These are phyloP conservation scores for Trichoderma polysporum DNA, from an alignment of 2,329 filamentous ascomycete genomes.

Conservation along the genomic window DNA sequence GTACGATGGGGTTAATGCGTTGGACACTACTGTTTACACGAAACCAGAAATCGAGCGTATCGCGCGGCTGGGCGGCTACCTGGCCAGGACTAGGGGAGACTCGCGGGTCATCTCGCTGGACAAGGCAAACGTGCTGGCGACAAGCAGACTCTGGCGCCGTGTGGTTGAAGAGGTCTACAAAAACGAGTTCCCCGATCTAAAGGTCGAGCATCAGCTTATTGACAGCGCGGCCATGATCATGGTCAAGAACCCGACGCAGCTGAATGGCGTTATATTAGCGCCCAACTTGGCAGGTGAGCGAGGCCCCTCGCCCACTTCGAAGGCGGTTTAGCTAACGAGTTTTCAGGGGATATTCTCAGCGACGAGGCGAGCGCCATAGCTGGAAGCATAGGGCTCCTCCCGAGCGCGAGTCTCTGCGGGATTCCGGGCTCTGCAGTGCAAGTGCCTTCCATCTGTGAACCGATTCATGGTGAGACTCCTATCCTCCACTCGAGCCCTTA, in stretches of 20 bases:
- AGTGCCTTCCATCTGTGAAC: slow-evolving; percentile 94
- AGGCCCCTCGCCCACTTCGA: too few species aligned
- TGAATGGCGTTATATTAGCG: slow-evolving; percentile 90
- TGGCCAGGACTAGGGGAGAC: slow-evolving; percentile 72
- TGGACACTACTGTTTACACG: slow-evolving; percentile 86
- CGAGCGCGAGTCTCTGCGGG: slow-evolving; percentile 81
- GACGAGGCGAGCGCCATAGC: slow-evolving; percentile 96
- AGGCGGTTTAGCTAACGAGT: too few species aligned
- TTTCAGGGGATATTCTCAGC: slow-evolving; percentile 94
- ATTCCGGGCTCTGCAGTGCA: slow-evolving; percentile 81
- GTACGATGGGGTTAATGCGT: slow-evolving; percentile 67
- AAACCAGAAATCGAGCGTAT: slow-evolving; percentile 85
- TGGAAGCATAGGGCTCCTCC: slow-evolving; percentile 82
- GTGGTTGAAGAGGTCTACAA: slow-evolving; percentile 81
- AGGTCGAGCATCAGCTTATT: slow-evolving; percentile 86
- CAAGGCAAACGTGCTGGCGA: slow-evolving; percentile 95
- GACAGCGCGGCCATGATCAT: slow-evolving; percentile 97
- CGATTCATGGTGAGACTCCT: slow-evolving; percentile 97
- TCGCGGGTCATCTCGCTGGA: slow-evolving; percentile 79
- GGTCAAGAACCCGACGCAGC: slow-evolving; percentile 85
- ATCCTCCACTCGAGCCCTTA: too few species aligned
- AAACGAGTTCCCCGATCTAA: slow-evolving; percentile 86
- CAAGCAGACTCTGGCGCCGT: slow-evolving; percentile 84
- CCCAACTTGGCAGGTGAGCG: too few species aligned
- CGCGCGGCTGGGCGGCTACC: slow-evolving; percentile 73